phyloP scores from a whole-genome alignment of 2,329 filamentous ascomycete species.

The Ophiostoma ulmi region DNA sequence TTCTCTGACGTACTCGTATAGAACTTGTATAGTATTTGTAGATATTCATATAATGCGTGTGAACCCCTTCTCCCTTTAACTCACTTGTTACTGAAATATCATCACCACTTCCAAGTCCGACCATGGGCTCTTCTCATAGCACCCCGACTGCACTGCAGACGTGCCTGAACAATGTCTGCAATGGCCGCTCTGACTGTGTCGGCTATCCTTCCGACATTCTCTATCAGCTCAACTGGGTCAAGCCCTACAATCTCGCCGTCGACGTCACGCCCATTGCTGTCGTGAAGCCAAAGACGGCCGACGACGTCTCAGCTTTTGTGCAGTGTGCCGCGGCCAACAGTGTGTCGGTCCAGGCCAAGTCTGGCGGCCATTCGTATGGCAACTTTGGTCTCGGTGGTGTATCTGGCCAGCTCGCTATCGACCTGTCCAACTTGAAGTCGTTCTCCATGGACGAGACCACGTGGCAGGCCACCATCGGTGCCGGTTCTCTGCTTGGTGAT shows the following conservation, averaged over 20 bases:
- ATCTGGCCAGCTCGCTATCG: conserved; percentile 52
- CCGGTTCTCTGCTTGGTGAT: conserved; percentile 49
- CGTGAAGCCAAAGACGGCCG: conserved; percentile 47
- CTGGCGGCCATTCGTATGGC: conserved; percentile 61
- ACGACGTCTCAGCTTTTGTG: conserved; percentile 54
- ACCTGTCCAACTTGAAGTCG: conserved; percentile 48
- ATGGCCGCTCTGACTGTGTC: conserved; percentile 43
- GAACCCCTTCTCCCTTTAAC: neutral
- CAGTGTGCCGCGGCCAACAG: conserved; percentile 49
- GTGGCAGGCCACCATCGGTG: conserved; percentile 52
- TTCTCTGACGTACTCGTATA: neutral
- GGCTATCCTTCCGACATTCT: conserved; percentile 41
- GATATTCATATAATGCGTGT: neutral
- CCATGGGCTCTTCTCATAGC: neutral
- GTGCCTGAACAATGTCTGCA: conserved; percentile 47
- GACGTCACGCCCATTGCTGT: conserved; percentile 51
- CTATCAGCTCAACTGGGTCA: conserved; percentile 48
- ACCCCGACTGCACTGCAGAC: conserved; percentile 1
- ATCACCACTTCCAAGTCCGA: neutral
- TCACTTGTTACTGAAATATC: neutral
- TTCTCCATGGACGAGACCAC: conserved; percentile 50
- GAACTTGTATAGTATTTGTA: too few species aligned
- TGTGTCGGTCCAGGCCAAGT: conserved; percentile 56
- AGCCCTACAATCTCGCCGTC: conserved; percentile 47
- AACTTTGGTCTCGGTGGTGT: conserved; percentile 44